These are phyloP conservation scores for Rhododendron vialii DNA, from an alignment of 148 eudicot genomes.

Conservation along the genomic window DNA sequence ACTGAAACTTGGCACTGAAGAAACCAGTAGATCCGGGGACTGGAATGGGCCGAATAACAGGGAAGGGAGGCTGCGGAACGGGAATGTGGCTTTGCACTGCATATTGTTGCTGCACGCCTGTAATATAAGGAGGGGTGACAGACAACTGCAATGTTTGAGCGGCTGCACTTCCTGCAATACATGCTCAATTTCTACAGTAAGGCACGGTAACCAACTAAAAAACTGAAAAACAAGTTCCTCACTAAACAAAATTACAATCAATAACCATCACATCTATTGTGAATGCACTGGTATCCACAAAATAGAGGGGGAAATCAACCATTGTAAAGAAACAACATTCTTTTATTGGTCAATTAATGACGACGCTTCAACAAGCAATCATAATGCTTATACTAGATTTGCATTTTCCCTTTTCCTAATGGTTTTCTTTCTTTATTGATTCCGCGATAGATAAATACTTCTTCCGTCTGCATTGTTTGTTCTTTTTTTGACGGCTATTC, in stretches of 20 bases:
- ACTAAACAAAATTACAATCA: background rate
- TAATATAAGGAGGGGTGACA: conserved; percentile 37
- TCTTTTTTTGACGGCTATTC: background rate
- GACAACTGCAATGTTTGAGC: conserved; percentile 47
- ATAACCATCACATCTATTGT: background rate
- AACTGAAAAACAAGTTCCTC: background rate
- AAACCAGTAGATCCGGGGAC: conserved; percentile 36
- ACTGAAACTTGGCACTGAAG: conserved; percentile 39
- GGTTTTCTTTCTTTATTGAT: background rate
- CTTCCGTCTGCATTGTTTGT: background rate
- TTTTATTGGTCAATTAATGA: background rate
- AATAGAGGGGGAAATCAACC: background rate
- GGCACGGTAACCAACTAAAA: background rate
- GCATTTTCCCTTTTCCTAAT: background rate
- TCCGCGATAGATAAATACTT: background rate
- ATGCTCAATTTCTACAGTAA: background rate
- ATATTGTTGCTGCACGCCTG: conserved; percentile 38
- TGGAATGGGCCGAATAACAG: conserved; percentile 36
- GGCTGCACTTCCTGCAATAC: conserved; percentile 41
- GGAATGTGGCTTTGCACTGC: conserved; percentile 47
- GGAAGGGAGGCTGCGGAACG: conserved; percentile 40
- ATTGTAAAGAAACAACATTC: background rate
- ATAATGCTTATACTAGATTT: background rate
- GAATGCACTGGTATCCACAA: background rate
- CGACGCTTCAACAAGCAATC: background rate